Percentiles rank a stretch among this genome's conserved stretches.
These are phyloP conservation scores for Otatea glauca DNA, from an alignment of 176 grass and related monocot species.

Conservation along the genomic window DNA sequence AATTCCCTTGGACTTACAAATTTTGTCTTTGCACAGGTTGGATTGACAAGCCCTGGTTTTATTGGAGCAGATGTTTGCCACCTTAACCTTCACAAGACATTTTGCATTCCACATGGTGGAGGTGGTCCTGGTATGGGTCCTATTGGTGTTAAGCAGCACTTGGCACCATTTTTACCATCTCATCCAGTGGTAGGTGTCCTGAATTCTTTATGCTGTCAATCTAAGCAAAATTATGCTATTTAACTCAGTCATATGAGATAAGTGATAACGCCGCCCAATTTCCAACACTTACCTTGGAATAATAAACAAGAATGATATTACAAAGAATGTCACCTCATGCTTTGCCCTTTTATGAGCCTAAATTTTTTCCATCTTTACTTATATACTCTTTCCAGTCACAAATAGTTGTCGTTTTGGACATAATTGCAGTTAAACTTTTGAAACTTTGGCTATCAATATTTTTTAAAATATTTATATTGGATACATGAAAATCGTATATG, in stretches of 20 bases:
- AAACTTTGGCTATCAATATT: too few species aligned
- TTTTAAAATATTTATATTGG: too few species aligned
- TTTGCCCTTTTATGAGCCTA: not conserved
- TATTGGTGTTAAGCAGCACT: slow-evolving; percentile 98
- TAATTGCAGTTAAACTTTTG: too few species aligned
- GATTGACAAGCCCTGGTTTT: slow-evolving; percentile 95
- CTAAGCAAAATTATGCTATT: slow-evolving; percentile 13
- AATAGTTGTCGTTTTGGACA: too few species aligned
- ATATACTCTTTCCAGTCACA: not conserved
- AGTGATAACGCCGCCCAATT: not conserved
- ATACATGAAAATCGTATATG: too few species aligned
- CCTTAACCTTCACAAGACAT: slow-evolving; percentile 99
- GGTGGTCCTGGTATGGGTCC: slow-evolving; percentile 99
- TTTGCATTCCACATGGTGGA: slow-evolving; percentile 99
- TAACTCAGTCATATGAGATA: slow-evolving; percentile 1
- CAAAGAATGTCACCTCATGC: not conserved
- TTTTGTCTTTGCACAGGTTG: slow-evolving; percentile 63
- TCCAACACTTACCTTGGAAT: slow-evolving; percentile 10
- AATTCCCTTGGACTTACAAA: slow-evolving; percentile 31
- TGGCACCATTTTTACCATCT: slow-evolving; percentile 97
- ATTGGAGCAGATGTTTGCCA: slow-evolving; percentile 99
- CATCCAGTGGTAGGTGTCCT: slow-evolving; percentile 86
- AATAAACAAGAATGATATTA: not conserved
- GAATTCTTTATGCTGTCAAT: slow-evolving; percentile 36
- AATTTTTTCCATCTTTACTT: not conserved